Evolutionary conservation across 2,329 filamentous ascomycete species (phyloP).

Genomic region (Hirsutella thompsonii): DNA sequence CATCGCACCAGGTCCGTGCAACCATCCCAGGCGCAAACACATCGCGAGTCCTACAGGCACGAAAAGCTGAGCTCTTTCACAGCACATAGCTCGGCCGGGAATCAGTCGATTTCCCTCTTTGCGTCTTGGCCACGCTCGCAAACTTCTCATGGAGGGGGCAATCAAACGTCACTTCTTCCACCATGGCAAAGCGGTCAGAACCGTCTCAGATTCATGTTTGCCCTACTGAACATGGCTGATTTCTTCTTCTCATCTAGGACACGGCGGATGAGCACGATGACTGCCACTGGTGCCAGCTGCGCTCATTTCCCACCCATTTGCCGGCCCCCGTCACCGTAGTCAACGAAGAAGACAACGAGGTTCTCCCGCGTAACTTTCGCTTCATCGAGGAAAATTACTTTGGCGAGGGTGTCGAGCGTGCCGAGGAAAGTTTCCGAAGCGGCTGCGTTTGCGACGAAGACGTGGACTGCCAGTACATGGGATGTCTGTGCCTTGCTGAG

Average conservation of each 20-base stretch:
- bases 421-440: constrained; percentile 47
- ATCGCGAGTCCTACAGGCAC: no score
- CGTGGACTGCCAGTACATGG: constrained; percentile 52
- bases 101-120: neutral
- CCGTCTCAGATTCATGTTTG: neutral
- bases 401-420: constrained; percentile 43
- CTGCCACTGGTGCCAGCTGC: constrained; percentile 53
- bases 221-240: neutral
- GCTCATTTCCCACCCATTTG: constrained; percentile 35
- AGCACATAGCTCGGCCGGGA: neutral
- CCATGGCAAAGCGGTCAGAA: constrained; percentile 25
- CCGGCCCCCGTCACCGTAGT: constrained; percentile 45
- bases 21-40: no score
- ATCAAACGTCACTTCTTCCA: constrained; percentile 36
- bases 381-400: constrained; percentile 55
- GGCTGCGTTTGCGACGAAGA: constrained; percentile 56
- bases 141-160: constrained; percentile 28
- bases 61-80: no score
- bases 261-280: constrained; percentile 22
- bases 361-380: constrained; percentile 48
- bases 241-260: constrained; percentile 12
- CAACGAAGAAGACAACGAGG: constrained; percentile 46
- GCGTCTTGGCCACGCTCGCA: no score
- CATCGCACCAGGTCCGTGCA: no score
- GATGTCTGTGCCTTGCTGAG: constrained; percentile 58